Evolutionary conservation across 1,284 basidiomycete genomes (phyloP), one percentile per base, ranked within the genome.

Genomic region (Sporisorium graminicola): DNA sequence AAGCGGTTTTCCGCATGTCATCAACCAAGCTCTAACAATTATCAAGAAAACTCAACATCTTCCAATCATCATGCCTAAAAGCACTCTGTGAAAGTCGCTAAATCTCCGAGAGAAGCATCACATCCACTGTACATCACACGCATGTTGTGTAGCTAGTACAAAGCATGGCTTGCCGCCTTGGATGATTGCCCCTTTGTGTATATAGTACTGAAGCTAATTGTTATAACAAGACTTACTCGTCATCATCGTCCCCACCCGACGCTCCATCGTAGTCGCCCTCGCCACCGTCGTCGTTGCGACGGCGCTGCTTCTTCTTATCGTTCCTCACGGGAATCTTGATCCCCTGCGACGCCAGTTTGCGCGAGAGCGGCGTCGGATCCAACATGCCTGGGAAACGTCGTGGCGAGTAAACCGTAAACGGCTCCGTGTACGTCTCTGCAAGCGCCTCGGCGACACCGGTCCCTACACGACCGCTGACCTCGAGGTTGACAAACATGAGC

Each of bases 281-380:
- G 5, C 54, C 72, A 5, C 63, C 71, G 26, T 61, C 67, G 18
- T 65, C 65, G 33, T 58, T 60, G 1, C 61, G 61, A 9, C 77
- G 40, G 22, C 76, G 53, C 47, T 77, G 70, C 61, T 82, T 83
- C 69, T 83, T 83, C 47, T 76, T 74, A 49, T 83, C 81, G 14
- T 73, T 76, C 12, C 81, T 69, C 6, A 81, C 78, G 3, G 81
- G 78, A 26, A 83, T 82, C 75, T 82, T 82, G 68, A 82, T 74
- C 7, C 79, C 81, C 55, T 83, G 81, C 37, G 80, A 71, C 9
- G 80, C 81, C 10, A 83, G 54, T 55, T 83, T 83, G 31, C 79
- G 71, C 12, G 78, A 80, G 3, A 83, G 58, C 40, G 77, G 77
- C 27, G 81, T 80, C 3, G 81, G 81, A 43, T 82, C 80, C 26